Evolutionary conservation across 192 early-diverging fungal genomes (phyloP).

Genomic region (Oehlia diaphana): DNA sequence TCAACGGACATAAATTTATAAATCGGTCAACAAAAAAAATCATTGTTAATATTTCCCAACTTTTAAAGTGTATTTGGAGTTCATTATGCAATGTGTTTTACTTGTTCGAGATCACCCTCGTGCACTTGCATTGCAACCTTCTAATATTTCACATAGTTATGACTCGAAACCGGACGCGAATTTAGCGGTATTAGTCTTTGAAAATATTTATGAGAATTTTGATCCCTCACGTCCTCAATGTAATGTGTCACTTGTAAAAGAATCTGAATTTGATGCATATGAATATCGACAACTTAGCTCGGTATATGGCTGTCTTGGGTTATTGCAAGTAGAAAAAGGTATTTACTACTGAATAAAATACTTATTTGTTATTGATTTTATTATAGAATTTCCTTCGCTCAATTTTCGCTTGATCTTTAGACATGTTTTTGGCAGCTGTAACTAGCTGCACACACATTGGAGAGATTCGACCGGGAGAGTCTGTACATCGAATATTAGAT

Average conservation of each 20-base stretch:
- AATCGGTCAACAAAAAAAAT: background rate
- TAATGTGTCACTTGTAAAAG: conserved; percentile 6
- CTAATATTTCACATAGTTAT: background rate
- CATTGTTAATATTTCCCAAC: background rate
- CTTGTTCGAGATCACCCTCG: conserved; percentile 1
- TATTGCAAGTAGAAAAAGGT: conserved; percentile 55
- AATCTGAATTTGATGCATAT: background rate
- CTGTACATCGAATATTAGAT: conserved; percentile 68
- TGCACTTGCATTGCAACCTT: background rate
- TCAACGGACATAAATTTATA: background rate
- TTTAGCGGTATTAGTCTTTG: background rate
- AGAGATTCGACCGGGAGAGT: conserved; percentile 56
- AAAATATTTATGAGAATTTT: background rate
- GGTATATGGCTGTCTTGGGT: conserved; percentile 57
- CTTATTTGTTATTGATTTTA: background rate
- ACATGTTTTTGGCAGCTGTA: conserved; percentile 69
- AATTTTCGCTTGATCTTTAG: conserved; percentile 42
- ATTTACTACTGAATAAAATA: conserved; percentile 18
- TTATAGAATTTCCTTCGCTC: conserved; percentile 9
- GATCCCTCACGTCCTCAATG: background rate
- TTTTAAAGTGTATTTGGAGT: background rate
- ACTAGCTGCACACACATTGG: conserved; percentile 67
- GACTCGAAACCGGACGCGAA: background rate
- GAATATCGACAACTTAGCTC: conserved; percentile 4
- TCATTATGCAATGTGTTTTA: conserved; percentile 13